These are phyloP conservation scores for Zasmidium citrigriseum DNA, from an alignment of 2,329 filamentous ascomycete genomes.

Conservation along the genomic window DNA sequence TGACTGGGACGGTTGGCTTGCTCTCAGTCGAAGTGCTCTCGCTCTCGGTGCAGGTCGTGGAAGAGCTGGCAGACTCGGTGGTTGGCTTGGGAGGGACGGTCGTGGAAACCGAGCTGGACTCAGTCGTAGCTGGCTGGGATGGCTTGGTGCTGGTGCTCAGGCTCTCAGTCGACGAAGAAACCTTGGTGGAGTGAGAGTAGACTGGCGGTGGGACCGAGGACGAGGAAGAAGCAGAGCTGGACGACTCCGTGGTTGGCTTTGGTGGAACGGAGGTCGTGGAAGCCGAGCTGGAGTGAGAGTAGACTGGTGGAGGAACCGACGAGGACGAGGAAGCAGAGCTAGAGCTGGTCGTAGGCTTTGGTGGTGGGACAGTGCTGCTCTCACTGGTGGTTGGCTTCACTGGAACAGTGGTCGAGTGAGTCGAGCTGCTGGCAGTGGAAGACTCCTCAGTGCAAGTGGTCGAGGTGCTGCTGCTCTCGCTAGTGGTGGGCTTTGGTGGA, in stretches of 20 bases:
- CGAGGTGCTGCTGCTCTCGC: background rate
- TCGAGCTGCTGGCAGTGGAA: background rate
- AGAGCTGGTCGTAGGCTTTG: no score
- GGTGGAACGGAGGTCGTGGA: background rate
- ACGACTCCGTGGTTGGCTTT: background rate
- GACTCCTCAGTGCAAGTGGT: background rate
- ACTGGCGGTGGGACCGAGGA: background rate
- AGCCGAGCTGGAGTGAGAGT: background rate
- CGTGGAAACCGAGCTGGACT: background rate
- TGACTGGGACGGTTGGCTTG: conserved; percentile 1
- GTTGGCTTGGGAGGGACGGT: no score
- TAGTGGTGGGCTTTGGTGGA: background rate
- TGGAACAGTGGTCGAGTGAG: background rate
- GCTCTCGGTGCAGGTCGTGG: conserved; percentile 8
- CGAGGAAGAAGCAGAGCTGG: background rate
- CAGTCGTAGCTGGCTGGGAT: background rate
- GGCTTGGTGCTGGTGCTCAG: no score
- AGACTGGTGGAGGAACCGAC: background rate
- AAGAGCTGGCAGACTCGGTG: background rate
- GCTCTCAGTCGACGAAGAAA: no score
- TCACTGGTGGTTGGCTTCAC: background rate
- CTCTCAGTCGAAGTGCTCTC: conserved; percentile 5
- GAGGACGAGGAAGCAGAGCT: background rate
- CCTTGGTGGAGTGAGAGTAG: background rate
- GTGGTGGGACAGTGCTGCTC: background rate